Base-by-base conservation (phyloP, 2,329 filamentous ascomycete species). In the Botrytis galanthina region DNA sequence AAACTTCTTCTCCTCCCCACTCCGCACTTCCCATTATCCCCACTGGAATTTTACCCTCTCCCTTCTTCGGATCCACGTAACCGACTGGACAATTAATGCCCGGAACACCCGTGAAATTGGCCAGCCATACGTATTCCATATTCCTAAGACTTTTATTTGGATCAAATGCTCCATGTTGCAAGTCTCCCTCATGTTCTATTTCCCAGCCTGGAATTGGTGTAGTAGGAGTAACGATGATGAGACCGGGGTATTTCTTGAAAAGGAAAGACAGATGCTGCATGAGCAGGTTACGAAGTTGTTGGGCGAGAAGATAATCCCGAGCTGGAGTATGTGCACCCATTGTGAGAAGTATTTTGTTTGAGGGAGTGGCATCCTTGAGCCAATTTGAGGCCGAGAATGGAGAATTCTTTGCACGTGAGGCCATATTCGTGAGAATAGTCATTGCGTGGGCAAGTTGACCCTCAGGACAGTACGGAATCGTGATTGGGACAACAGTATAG, bases 81-180 rank as follows among this genome's bases (percentile, higher is more conserved):
- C 93, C 94, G 18, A 93, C 90, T 0, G 95, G 94, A 51, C 89
- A 90, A 63, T 86, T 90, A 20, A 97, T 87, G 1, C 93, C 90
- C 0, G 95, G 95, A 67, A 91, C 90, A 0, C 95, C 95, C 0
- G 87, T 89, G 78, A 94, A 91, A 82, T 98, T 98, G 10, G 94
- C 92, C 51, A 97, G 83, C 88, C 92, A 97, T 26, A 93, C 90
- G 82, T 93, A 97, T 81, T 91, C 89, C 93, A 97, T 97, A 80
- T 89, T 93, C 39, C 88, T 85, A n/a, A 97, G 84, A 26, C 89
- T 90, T 75, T 84, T 85, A 80, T 96, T 94, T 0, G 87, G 91
- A 81, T 98, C 92, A 54, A 87, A 91, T 77, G 93, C 84, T 3
- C 95, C 95, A 78, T 94, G 90, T n/a, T 84, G 84, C 26, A 90